These are phyloP conservation scores for Hericium coralloides DNA, from an alignment of 768 basidiomycete species.

Conservation along the genomic window DNA sequence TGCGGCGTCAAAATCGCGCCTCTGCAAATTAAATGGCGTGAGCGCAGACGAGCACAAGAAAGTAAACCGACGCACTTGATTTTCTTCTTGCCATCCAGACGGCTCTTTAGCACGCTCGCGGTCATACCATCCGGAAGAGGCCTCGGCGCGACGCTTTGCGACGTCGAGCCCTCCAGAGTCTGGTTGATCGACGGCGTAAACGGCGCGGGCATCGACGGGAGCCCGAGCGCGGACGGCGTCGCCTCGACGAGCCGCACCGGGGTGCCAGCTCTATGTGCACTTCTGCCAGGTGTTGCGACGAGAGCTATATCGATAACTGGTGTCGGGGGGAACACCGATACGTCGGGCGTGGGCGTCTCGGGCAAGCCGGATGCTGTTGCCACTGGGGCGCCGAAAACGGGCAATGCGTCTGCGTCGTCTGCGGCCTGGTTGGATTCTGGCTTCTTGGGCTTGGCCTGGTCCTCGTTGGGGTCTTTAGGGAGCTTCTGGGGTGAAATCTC, in stretches of 20 bases:
- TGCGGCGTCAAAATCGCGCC: slow-evolving; percentile 67
- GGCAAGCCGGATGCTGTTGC: background rate
- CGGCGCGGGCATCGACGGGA: slow-evolving; percentile 39
- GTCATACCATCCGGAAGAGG: slow-evolving; percentile 54
- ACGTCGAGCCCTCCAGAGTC: slow-evolving; percentile 34
- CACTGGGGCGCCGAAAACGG: background rate
- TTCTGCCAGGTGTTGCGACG: background rate
- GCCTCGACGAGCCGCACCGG: background rate
- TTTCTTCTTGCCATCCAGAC: slow-evolving; percentile 62
- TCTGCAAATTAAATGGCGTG: slow-evolving; percentile 26
- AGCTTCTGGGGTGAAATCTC: slow-evolving; percentile 45
- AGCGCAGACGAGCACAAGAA: background rate
- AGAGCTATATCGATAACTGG: background rate
- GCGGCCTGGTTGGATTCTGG: slow-evolving; percentile 16
- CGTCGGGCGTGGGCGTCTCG: background rate
- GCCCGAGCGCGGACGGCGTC: slow-evolving; percentile 14
- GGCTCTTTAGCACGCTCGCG: slow-evolving; percentile 43
- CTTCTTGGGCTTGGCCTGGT: slow-evolving; percentile 2
- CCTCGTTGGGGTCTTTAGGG: slow-evolving; percentile 13
- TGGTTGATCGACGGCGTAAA: slow-evolving; percentile 65
- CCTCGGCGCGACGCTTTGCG: slow-evolving; percentile 17
- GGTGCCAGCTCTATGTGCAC: background rate
- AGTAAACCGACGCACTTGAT: slow-evolving; percentile 43
- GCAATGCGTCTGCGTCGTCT: background rate
- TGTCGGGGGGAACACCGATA: background rate